Conservation (phyloP, 768 basidiomycete species). For the Boletus rufocinnamomeus region DNA sequence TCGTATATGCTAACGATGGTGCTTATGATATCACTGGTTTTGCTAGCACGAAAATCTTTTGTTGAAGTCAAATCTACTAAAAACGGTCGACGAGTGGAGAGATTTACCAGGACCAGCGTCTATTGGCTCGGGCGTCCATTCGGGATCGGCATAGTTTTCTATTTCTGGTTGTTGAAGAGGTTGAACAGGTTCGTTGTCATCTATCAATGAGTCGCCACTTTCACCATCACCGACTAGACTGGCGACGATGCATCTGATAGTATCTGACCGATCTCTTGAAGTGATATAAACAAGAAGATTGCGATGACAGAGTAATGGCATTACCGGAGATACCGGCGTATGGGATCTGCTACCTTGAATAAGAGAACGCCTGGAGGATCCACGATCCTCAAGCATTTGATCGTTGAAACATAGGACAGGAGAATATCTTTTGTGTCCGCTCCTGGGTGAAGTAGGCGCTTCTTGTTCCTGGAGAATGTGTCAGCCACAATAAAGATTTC, state of each 20-base stretch:
- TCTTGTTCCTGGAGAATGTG: conserved; percentile 59
- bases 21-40: conserved; percentile 91
- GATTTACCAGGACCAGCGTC: conserved; percentile 90
- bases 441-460: conserved; percentile 91
- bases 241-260: conserved; percentile 90
- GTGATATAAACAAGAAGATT: conserved; percentile 2
- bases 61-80: background rate
- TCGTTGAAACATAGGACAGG: conserved; percentile 87
- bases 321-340: conserved; percentile 84
- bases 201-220: conserved; percentile 76
- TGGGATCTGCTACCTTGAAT: conserved; percentile 92
- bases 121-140: conserved; percentile 95
- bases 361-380: conserved; percentile 93
- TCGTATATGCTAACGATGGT: conserved; percentile 98
- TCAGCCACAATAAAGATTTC: conserved; percentile 8
- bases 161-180: conserved; percentile 72
- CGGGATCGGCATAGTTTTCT: conserved; percentile 88
- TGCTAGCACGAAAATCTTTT: conserved; percentile 88
- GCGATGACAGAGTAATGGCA: conserved; percentile 9
- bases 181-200: conserved; percentile 80
- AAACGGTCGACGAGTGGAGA: background rate
- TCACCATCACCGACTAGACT: conserved; percentile 87
- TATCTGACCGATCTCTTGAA: conserved; percentile 80
- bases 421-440: conserved; percentile 93
- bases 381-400: conserved; percentile 84